Base-by-base conservation (phyloP, 768 basidiomycete species). In the Trametes cingulata region DNA sequence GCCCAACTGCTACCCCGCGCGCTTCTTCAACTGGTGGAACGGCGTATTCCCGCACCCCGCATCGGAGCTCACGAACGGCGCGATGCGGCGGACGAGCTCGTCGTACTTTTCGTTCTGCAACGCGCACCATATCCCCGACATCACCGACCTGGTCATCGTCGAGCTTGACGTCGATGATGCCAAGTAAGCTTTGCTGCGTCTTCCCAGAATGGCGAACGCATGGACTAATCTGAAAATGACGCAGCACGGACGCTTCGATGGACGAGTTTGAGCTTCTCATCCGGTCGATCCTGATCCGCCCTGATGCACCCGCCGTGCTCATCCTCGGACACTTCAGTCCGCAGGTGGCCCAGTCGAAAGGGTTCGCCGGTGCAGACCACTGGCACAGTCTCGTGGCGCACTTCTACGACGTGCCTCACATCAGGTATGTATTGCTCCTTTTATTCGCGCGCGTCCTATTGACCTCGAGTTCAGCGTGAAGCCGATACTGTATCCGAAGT, bases 21-120 rank as follows among this genome's bases (percentile, higher is more conserved):
- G 85, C 53, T 92, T 98, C 77, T 98, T 98, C 79, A 79, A 88
- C 51, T 99, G 97, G 96, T 97, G 96, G 92, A 93, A 95, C 75
- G 82, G 80, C 54, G 85, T 98, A n/a, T 99, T 99, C 76, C 97
- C 96, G 0, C 93, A 99, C 73, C 96, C 96, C 0, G 95, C 95
- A 1, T 94, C 95, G 12, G 95, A 98, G 72, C 83, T 99, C 66
- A 99, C 96, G 25, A 99, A 99, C 73, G 96, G 96, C 36, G 96
- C 96, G 3, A 90, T 95, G 83, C 83, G 93, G 15, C 86, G 87
- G 50, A 95, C 95, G 20, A 89, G 90, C 74, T 94, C 95, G 0
- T 89, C 87, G 12, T 99, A 99, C 76, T 99, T 95, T 78, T 91
- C 89, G 9, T 98, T 87, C 77, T 99, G 96, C 80, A 91, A 86